Evolutionary conservation across 768 basidiomycete genomes (phyloP), one percentile per base, ranked within the genome.

Genomic region (Pluteus cervinus): DNA sequence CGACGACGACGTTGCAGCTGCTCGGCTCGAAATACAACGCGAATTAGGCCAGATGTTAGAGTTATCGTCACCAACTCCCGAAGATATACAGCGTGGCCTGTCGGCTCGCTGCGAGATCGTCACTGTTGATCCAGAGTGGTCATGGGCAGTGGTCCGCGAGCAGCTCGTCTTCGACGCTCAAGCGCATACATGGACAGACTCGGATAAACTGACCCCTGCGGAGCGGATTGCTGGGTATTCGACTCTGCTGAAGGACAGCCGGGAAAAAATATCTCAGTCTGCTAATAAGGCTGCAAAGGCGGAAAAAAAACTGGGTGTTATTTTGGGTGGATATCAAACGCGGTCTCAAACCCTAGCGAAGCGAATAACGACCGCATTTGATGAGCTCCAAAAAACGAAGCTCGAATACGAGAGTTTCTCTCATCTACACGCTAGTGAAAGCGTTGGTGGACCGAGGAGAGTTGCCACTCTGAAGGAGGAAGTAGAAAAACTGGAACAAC

Each of bases 241-340:
- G 0, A 55, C 69, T 5, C 60, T 85, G 24, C 66, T 94, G 39
- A 68, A 75, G 5, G 68, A 77, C 35, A 68, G 69, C 38, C 76
- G 81, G 18, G 81, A 81, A 11, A 57, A 63, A 34, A 90, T 99
- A 81, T 62, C 78, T 23, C 79, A 76, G 53, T 86, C 93, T 52
- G 86, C 87, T 0, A 73, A 69, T 37, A 89, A 85, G 55, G 84
- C 86, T 0, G 58, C 74, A 15, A 98, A 96, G 66, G 54, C 71
- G 4, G 94, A 97, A 69, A 96, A 92, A 75, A 94, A 91, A 58
- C 75, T 98, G 7, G 73, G 69, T 7, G 77, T 91, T 40, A 75
- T 76, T 10, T 75, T 98, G 3, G 92, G 92, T n/a, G 96, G 96
- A 7, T 98, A 98, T 57, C 77, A 87, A 53, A 72, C 74, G 25